phyloP scores from a whole-genome alignment of 768 basidiomycete species.

The Mycena rebaudengoi region DNA sequence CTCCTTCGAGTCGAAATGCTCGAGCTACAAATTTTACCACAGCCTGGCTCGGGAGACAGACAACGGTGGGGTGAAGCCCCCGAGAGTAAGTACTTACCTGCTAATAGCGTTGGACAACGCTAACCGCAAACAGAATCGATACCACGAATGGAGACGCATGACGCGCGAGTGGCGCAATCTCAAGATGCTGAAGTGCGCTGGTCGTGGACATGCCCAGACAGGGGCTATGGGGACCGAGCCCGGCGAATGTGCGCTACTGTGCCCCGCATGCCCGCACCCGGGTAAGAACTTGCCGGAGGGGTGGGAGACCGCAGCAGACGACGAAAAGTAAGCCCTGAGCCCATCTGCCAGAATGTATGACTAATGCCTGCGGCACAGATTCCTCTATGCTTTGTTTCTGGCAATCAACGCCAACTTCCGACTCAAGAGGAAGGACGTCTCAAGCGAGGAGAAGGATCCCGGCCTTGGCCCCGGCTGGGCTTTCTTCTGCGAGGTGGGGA shows the following conservation, averaged over 20 bases:
- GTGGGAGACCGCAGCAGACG: background rate
- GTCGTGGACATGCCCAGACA: background rate
- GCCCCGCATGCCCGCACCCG: conserved; percentile 4
- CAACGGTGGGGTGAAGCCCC: conserved; percentile 15
- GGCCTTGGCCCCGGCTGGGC: background rate
- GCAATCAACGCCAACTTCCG: background rate
- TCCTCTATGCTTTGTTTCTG: background rate
- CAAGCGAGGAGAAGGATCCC: background rate
- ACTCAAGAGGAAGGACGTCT: conserved; percentile 7
- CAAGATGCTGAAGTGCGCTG: conserved; percentile 4
- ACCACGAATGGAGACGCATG: conserved; percentile 3
- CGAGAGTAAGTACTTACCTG: conserved; percentile 1
- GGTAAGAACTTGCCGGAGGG: conserved; percentile 11
- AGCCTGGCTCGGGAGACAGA: conserved; percentile 5
- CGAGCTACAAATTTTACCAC: conserved; percentile 25
- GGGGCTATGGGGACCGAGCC: background rate
- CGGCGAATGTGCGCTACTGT: conserved; percentile 16
- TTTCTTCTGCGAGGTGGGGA: background rate
- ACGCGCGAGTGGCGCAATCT: conserved; percentile 10
- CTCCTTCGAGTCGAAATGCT: conserved; percentile 23
- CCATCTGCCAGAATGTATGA: background rate
- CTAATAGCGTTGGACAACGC: background rate
- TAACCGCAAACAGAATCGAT: conserved; percentile 5
- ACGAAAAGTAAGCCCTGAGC: background rate
- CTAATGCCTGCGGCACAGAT: too few species aligned